Percentiles rank a stretch among this genome's conserved stretches.
Evolutionary conservation across 257 asterid species (phyloP).

Genomic region (Solanum ossicruentum): DNA sequence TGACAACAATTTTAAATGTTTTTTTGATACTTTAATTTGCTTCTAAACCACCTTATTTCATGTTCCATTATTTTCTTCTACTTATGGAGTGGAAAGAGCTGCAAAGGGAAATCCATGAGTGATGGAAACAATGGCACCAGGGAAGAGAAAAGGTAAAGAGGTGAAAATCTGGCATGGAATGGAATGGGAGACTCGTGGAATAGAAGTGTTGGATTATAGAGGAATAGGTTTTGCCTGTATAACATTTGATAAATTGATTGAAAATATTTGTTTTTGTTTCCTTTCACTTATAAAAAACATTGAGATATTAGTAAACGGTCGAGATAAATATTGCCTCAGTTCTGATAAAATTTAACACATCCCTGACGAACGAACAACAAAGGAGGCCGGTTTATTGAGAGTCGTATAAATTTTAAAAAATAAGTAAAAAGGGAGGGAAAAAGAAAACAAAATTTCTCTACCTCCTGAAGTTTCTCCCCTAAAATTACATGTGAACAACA

Average conservation of each 20-base stretch:
- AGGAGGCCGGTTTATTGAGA: not conserved
- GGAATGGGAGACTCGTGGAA: not conserved
- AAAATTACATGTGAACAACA: not conserved
- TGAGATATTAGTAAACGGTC: not conserved
- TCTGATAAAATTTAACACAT: not conserved
- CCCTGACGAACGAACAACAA: not conserved
- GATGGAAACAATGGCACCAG: not conserved
- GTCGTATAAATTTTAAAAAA: not conserved
- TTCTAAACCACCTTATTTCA: not conserved
- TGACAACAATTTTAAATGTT: not conserved
- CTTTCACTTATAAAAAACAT: not conserved
- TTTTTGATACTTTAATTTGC: not conserved
- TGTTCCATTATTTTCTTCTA: not conserved
- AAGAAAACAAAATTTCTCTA: not conserved
- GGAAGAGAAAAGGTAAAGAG: not conserved
- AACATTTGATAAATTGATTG: not conserved
- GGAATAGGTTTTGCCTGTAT: not conserved
- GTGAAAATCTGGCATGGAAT: not conserved
- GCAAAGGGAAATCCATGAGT: not conserved
- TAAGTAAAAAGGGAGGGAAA: not conserved
- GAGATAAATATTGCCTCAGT: not conserved
- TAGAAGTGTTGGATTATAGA: not conserved
- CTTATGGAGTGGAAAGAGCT: not conserved
- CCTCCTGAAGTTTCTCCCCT: not conserved
- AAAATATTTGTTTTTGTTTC: not conserved